Base-by-base conservation (phyloP, 2,329 filamentous ascomycete species). In the Neonectria punicea region DNA sequence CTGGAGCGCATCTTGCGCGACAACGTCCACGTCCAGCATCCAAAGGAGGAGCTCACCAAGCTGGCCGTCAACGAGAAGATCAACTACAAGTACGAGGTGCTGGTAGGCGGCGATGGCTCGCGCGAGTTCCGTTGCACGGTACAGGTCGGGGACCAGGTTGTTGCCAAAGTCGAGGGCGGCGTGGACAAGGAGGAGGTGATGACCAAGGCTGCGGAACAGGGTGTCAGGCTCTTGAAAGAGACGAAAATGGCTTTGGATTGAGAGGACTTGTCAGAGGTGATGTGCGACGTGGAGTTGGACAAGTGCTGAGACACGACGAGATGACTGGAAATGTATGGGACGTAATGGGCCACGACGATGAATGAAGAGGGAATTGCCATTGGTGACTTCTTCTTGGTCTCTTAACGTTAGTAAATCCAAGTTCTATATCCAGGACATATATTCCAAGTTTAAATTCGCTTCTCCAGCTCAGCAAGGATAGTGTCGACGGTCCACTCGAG, bases 401-500 rank as follows among this genome's bases (percentile, higher is more conserved):
- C n/a, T 18, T 4, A 43, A 43, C 39, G 39, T 43, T 9, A 18
- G n/a, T n/a, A 18, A 43, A 43, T 43, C 36, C 36, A 39, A n/a
- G 14, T 13, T 39, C 36, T 39, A n/a, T 39, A 51, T 51, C 30
- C 30, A 51, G 30, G 10, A 34, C 34, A 34, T 32, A 4, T 22
- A 30, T 58, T 28, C 41, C 49, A 28, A 13, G 16, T 53, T 58
- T 72, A 69, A 32, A 59, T 39, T 32, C 70, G 63, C 49, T 73
- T 71, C 66, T 81, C 79, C 65, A 88, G 67, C 67, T 82, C 78
- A 18, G 75, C 75, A 74, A 92, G 84, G 18, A 94, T 77, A 53
- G 82, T 80, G 57, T 88, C 85, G 2, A 93, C 90, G 1, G 89
- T 89, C 92, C 92, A 94, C 56, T 83, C 82, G 68, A 94, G 78